Evolutionary conservation across 1,284 basidiomycete genomes (phyloP), one percentile per base, ranked within the genome.

Genomic region (Hortiboletus rubellus): DNA sequence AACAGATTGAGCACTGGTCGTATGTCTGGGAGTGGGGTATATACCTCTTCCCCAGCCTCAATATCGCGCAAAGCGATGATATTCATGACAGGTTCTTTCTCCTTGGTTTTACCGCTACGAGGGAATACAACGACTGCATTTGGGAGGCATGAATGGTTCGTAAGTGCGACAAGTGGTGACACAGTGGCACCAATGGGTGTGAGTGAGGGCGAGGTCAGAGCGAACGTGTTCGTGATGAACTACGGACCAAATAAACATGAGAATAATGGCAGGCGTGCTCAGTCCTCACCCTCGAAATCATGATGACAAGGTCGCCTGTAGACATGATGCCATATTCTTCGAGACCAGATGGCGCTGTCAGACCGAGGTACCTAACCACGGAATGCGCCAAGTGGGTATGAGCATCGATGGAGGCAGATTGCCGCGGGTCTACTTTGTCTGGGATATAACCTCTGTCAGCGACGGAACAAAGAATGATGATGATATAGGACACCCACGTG

Each of bases 61-160:
- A 97, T 87, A 33, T 85, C 75, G 46, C 79, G 79, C 15, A 96
- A 74, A 0, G 88, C 85, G 15, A 94, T 76, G 10, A 95, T 79
- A 41, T 88, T 82, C 81, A 96, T 85, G 12, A 78, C 68, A 2
- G 87, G 86, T 66, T 89, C 86, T 33, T 79, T 73, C 34, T 63
- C 66, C 5, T 68, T 62, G 55, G 38, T 68, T 60, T 38, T 67
- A 62, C 79, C 65, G 30, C 75, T 59, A 15, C 82, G 76, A 40
- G 96, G 94, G 69, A 96, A 98, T 1, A 98, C 92, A 31, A 96
- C 82, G 30, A 89, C 92, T 0, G 90, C 92, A 63, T 97, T 96
- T 0, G 96, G 95, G 24, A 84, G 81, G 67, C 96, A 98, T 0
- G 93, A 92, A 69, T 98, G 96, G 66, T 98, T 98, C 63, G 91